phyloP scores from a whole-genome alignment of 139 green algal species.

The Penium margaritaceum region DNA sequence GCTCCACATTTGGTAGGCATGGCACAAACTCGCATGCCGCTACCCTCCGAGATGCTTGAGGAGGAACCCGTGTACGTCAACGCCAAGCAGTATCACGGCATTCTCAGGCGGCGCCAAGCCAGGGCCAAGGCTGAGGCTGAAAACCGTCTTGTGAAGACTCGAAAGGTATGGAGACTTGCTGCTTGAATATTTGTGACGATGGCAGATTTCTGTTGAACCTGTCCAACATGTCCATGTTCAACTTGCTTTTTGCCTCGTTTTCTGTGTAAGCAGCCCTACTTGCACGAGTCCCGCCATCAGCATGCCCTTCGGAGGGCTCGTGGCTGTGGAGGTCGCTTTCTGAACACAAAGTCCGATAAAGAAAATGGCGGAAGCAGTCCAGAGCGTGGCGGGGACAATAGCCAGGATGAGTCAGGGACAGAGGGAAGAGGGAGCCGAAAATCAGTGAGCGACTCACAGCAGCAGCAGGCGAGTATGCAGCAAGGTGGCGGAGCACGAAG shows the following conservation, averaged over 20 bases:
- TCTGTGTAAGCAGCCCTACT: constrained; percentile 52
- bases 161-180: constrained; percentile 30
- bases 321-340: constrained; percentile 60
- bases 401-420: constrained; percentile 3
- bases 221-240: not conserved
- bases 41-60: constrained; percentile 44
- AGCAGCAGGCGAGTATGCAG: not conserved
- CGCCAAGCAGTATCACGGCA: constrained; percentile 69
- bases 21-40: constrained; percentile 38
- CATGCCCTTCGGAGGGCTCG: constrained; percentile 58
- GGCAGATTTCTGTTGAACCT: not conserved
- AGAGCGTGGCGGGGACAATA: constrained; percentile 1
- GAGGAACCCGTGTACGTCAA: constrained; percentile 68
- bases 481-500: not conserved
- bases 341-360: constrained; percentile 53
- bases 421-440: not conserved
- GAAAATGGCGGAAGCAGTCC: constrained; percentile 3
- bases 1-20: constrained; percentile 33
- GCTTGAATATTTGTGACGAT: not conserved
- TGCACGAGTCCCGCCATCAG: constrained; percentile 67
- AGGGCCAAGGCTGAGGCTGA: constrained; percentile 59
- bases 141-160: constrained; percentile 56
- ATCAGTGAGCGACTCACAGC: not conserved
- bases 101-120: constrained; percentile 55
- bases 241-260: not conserved